Evolutionary conservation across 495 filamentous ascomycete species (phyloP), one percentile per base, ranked within the genome.

Genomic region (Clohesyomyces aquaticus): DNA sequence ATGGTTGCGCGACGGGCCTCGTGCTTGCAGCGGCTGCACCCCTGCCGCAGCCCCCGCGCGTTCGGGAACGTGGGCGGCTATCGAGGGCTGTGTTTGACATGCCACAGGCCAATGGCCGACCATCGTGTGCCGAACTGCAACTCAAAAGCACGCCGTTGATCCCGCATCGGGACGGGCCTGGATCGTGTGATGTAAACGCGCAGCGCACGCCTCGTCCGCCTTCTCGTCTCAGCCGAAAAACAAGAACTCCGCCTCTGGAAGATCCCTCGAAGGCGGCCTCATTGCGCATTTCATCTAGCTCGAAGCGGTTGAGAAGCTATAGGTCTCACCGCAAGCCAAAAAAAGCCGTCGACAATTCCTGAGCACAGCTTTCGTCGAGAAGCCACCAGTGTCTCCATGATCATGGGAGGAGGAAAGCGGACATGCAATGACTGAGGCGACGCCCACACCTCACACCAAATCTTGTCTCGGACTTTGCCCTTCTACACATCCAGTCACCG

Each of bases 1-100:
- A 4, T 49, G 56, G 56, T 59, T 59, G 56, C 25, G 55, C 19
- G 32, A 6, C 6, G 32, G 32, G 32, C 32, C 6, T 6, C 32
- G 32, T 6, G 6, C 32, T 6, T 38, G 32, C 32, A 38, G 32
- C 32, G 32, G 32, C 32, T 6, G 32, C 32, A 38, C 14, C 6
- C 18, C 19, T 28, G 9, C 49, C 18, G 22, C 49, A 26, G 23
- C 43, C 56, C 43, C 56, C 56, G 46, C 43, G 4, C 27, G 56
- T 51, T 59, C 56, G 29, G 23, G 12, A 23, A 10, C 43, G n/a
- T 18, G 56, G 25, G 43, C 25, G 56, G 43, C 21, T 49, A 49
- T 35, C n/a, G 18, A 9, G 47, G 55, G 55, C 10, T 52, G 49
- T 32, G 25, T 26, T 16, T 52, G 18, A 27, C 49, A 10, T 29